Conservation (phyloP, 2,329 filamentous ascomycete genomes). For the Aaosphaeria arxii region DNA sequence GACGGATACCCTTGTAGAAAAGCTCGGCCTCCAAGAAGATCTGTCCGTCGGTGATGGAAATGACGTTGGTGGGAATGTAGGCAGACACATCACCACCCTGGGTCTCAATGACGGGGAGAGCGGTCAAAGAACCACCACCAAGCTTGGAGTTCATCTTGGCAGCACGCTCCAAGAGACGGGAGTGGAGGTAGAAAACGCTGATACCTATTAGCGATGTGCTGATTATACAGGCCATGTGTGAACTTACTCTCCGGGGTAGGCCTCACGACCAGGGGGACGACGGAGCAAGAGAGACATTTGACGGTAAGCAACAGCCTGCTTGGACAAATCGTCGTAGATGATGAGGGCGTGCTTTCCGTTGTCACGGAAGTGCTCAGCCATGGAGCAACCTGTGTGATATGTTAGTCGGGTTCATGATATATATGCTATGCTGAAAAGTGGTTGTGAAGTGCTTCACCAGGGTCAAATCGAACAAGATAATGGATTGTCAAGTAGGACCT, state of each 20-base stretch:
- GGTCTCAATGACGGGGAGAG: constrained; percentile 97
- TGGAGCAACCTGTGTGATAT: constrained; percentile 2
- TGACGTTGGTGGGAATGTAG: constrained; percentile 99
- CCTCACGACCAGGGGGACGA: constrained; percentile 97
- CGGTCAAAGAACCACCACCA: constrained; percentile 94
- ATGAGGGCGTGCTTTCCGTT: constrained; percentile 85
- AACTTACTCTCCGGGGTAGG: constrained; percentile 85
- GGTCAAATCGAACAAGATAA: background rate
- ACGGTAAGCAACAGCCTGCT: constrained; percentile 97
- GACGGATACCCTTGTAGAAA: constrained; percentile 99
- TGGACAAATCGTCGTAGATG: constrained; percentile 92
- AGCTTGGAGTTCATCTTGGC: constrained; percentile 98
- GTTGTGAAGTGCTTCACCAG: background rate
- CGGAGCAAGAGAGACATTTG: constrained; percentile 98
- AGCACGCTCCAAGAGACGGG: constrained; percentile 97
- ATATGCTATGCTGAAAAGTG: background rate
- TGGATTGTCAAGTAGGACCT: too few species aligned
- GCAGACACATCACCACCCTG: constrained; percentile 99
- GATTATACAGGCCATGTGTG: background rate
- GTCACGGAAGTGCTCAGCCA: constrained; percentile 71
- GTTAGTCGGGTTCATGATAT: background rate
- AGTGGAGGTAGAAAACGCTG: constrained; percentile 96
- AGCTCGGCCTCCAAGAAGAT: constrained; percentile 99
- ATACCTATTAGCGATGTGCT: background rate
- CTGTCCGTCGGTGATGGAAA: constrained; percentile 99